Conservation (phyloP, 192 early-diverging fungal species). For the Umbelopsis sp. region DNA sequence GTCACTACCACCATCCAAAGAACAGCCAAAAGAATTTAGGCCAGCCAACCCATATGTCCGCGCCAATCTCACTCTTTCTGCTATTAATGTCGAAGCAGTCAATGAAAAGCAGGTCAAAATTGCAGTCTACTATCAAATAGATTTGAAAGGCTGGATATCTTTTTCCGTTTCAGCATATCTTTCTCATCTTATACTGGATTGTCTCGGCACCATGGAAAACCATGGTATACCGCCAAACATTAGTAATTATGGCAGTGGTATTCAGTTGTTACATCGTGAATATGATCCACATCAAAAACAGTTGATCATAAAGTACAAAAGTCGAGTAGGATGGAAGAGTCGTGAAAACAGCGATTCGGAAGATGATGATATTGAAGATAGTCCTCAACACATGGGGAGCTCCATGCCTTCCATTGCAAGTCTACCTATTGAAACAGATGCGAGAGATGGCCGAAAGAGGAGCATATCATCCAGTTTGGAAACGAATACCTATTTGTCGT, state of each 20-base stretch:
- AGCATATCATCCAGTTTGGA: constrained; percentile 2
- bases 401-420: constrained; percentile 14
- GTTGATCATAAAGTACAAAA: neutral
- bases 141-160: constrained; percentile 5
- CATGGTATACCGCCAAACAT: constrained; percentile 12
- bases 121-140: constrained; percentile 7
- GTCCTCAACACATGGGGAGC: neutral
- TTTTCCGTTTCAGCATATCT: constrained; percentile 8
- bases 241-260: neutral
- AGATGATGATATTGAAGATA: neutral
- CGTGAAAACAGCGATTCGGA: neutral
- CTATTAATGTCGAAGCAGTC: neutral
- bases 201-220: neutral
- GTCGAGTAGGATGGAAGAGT: neutral
- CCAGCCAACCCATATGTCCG: constrained; percentile 11
- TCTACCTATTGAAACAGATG: neutral
- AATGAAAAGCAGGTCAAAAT: constrained; percentile 1
- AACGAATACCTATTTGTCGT: neutral
- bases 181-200: neutral
- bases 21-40: neutral
- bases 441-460: neutral
- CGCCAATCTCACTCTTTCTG: constrained; percentile 7
- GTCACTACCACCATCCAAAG: constrained; percentile 4
- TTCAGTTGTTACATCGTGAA: neutral
- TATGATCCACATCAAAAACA: neutral